Evolutionary conservation across 345 rosid species (phyloP).

Genomic region (Pistacia vera): DNA sequence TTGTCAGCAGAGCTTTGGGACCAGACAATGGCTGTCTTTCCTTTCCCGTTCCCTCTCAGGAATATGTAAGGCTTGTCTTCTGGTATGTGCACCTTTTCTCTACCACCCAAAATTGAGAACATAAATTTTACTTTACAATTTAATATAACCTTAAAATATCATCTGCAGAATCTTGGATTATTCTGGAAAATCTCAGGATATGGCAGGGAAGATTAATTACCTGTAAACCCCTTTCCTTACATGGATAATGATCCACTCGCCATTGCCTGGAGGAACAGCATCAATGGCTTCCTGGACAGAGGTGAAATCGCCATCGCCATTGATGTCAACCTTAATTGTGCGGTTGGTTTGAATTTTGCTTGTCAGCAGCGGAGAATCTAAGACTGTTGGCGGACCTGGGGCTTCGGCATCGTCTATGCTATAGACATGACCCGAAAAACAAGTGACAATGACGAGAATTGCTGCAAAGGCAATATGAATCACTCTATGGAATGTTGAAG

Average conservation of each 20-base stretch:
- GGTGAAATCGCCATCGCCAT: conserved; percentile 74
- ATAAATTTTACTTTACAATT: no score
- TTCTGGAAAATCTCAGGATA: not conserved
- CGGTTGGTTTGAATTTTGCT: conserved; percentile 61
- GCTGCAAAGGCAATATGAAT: conserved; percentile 17
- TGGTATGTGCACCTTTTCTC: conserved; percentile 81
- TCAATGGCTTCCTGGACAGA: conserved; percentile 80
- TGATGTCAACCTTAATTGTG: conserved; percentile 73
- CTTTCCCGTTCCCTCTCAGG: conserved; percentile 94
- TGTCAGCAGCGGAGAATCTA: conserved; percentile 73
- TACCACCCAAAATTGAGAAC: conserved; percentile 19
- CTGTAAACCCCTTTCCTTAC: conserved; percentile 80
- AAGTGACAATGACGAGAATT: conserved; percentile 21
- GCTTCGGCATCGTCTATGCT: not conserved
- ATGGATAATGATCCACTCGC: conserved; percentile 78
- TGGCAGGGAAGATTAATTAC: conserved; percentile 29
- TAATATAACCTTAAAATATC: not conserved
- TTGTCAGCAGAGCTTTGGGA: conserved; percentile 60
- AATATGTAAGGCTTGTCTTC: conserved; percentile 71
- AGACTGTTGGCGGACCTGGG: not conserved
- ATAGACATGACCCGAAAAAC: conserved; percentile 21
- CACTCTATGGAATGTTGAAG: not conserved
- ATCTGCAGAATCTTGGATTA: not conserved
- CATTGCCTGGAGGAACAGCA: conserved; percentile 66
- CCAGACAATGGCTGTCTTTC: conserved; percentile 64